Evolutionary conservation across 2,329 filamentous ascomycete genomes (phyloP).

Genomic region (Ceratocystis eucalypticola): DNA sequence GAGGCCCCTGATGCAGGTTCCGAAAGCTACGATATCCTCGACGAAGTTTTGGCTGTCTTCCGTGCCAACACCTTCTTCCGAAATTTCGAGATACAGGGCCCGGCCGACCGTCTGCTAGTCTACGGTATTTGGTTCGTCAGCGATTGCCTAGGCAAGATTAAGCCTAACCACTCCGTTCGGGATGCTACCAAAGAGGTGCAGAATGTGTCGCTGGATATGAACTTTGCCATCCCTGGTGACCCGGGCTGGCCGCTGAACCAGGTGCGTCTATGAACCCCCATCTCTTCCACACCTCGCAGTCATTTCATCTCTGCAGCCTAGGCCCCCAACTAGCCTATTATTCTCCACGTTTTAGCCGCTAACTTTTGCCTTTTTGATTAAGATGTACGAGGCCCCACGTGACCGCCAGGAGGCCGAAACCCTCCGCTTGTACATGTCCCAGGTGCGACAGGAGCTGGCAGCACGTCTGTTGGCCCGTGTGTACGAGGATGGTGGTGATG

Average conservation of each 20-base stretch:
- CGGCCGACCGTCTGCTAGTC: slow-evolving; percentile 83
- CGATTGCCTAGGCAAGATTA: slow-evolving; percentile 80
- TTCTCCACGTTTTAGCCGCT: no score
- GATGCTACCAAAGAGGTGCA: slow-evolving; percentile 60
- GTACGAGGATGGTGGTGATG: slow-evolving; percentile 62
- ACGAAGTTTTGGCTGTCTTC: slow-evolving; percentile 86
- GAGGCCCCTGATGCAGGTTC: slow-evolving; percentile 67
- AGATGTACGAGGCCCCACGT: slow-evolving; percentile 79
- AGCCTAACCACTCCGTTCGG: slow-evolving; percentile 51
- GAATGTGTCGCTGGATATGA: slow-evolving; percentile 78
- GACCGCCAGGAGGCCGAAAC: slow-evolving; percentile 83
- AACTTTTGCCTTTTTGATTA: not conserved
- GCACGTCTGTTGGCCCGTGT: slow-evolving; percentile 69
- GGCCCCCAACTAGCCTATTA: no score
- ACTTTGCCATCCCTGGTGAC: slow-evolving; percentile 91
- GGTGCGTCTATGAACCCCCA: slow-evolving; percentile 30
- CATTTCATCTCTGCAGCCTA: not conserved
- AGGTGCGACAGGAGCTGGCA: slow-evolving; percentile 87
- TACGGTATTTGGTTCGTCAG: slow-evolving; percentile 94
- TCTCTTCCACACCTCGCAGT: not conserved
- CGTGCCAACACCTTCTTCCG: slow-evolving; percentile 98
- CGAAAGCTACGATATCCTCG: slow-evolving; percentile 90
- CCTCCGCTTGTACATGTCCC: slow-evolving; percentile 75
- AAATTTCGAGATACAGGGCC: slow-evolving; percentile 97
- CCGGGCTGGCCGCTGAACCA: slow-evolving; percentile 89